These are phyloP conservation scores for Helichrysum umbraculigerum DNA, from an alignment of 129 eudicot species.

Conservation along the genomic window DNA sequence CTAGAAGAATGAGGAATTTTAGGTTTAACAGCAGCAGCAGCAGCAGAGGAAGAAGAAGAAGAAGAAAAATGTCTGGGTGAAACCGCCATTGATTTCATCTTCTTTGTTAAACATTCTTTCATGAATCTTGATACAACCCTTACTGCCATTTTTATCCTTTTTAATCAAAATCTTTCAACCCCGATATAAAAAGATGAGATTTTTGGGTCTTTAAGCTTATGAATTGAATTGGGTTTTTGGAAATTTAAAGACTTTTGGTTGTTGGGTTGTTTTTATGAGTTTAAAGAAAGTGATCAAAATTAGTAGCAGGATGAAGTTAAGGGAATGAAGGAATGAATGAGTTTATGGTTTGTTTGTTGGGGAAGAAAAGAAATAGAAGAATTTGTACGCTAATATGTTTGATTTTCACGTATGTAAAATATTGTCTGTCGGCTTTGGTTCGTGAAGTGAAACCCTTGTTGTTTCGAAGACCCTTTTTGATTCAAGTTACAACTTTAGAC, in stretches of 20 bases:
- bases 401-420: too few relatives aligned
- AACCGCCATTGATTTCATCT: constrained; percentile 38
- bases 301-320: not conserved
- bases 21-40: constrained; percentile 37
- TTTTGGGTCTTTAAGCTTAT: constrained; percentile 20
- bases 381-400: constrained; percentile 29
- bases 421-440: constrained; percentile 31
- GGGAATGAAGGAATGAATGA: constrained; percentile 32
- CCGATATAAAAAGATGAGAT: not conserved
- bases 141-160: constrained; percentile 35
- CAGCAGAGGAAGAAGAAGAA: constrained; percentile 43
- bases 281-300: constrained; percentile 12
- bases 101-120: constrained; percentile 35
- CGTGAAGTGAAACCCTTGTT: constrained; percentile 33
- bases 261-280: constrained; percentile 7
- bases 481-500: too few relatives aligned
- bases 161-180: not conserved
- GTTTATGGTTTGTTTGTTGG: constrained; percentile 19
- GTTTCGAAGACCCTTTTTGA: too few relatives aligned
- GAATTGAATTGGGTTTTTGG: not conserved
- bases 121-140: constrained; percentile 41
- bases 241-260: constrained; percentile 6
- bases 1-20: constrained; percentile 65
- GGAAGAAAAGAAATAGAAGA: constrained; percentile 23
- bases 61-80: constrained; percentile 38